phyloP scores from a whole-genome alignment of 495 filamentous ascomycete species.

The Penicillium bovifimosum region DNA sequence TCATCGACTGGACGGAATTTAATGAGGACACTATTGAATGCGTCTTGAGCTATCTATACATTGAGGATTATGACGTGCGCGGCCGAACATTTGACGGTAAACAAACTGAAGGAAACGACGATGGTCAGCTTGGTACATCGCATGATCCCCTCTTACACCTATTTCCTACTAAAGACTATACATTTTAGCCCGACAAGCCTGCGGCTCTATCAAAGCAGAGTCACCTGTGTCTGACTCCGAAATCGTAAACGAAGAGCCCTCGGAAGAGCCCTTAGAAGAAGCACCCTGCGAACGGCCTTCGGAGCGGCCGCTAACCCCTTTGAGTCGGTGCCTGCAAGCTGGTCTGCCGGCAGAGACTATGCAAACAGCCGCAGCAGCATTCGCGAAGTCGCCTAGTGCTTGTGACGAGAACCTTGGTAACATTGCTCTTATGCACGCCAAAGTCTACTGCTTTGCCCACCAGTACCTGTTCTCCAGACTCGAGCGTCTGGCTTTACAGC shows the following conservation, averaged over 20 bases:
- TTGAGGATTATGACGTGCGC: background rate
- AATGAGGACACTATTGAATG: slow-evolving; percentile 13
- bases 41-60: slow-evolving; percentile 9
- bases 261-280: too few species aligned
- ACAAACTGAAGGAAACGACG: background rate
- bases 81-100: background rate
- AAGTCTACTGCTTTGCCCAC: slow-evolving; percentile 5
- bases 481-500: background rate
- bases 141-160: too few species aligned
- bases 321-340: too few species aligned
- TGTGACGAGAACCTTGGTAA: background rate
- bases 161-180: too few species aligned
- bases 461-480: background rate
- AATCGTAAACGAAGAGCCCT: too few species aligned
- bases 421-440: background rate
- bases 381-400: background rate
- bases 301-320: too few species aligned
- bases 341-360: background rate
- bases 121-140: too few species aligned
- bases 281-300: too few species aligned
- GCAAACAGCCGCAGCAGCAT: background rate
- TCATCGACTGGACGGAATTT: slow-evolving; percentile 8
- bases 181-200: too few species aligned
- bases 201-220: too few species aligned
- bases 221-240: too few species aligned